Percentiles rank a stretch among this genome's conserved stretches.
phyloP scores from a whole-genome alignment of 371 early-diverging fungal species.

The Saksenaea oblongispora region DNA sequence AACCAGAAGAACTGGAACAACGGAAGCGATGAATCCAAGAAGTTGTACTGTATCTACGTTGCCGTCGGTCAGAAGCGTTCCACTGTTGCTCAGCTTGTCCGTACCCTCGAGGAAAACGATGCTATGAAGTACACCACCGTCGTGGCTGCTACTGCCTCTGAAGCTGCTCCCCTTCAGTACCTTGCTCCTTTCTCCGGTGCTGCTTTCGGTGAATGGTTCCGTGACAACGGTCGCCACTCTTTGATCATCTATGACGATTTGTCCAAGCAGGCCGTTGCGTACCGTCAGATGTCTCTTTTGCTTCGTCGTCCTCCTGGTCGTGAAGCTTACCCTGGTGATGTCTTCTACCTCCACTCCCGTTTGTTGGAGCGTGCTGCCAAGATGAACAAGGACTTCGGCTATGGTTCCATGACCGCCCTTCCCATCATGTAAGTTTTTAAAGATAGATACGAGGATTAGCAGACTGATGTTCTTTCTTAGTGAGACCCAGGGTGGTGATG shows the following conservation, averaged over 20 bases:
- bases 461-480: no score
- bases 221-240: conserved; percentile 91
- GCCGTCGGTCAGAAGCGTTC: conserved; percentile 96
- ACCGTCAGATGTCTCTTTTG: conserved; percentile 95
- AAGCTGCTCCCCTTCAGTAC: conserved; percentile 92
- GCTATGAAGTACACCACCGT: conserved; percentile 84
- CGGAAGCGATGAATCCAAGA: conserved; percentile 23
- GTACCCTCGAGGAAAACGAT: conserved; percentile 87
- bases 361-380: conserved; percentile 94
- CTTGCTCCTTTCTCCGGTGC: conserved; percentile 93
- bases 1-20: conserved; percentile 95
- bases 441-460: no score
- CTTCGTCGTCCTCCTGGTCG: conserved; percentile 96
- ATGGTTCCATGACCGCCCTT: conserved; percentile 91
- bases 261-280: conserved; percentile 96
- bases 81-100: conserved; percentile 94
- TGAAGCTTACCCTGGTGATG: conserved; percentile 96
- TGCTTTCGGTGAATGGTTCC: conserved; percentile 90
- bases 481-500: conserved; percentile 97
- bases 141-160: conserved; percentile 96
- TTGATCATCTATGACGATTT: conserved; percentile 95
- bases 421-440: conserved; percentile 69
- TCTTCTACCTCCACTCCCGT: conserved; percentile 95
- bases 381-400: conserved; percentile 88
- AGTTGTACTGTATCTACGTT: conserved; percentile 93